Evolutionary conservation across 495 filamentous ascomycete species (phyloP), one percentile per base, ranked within the genome.

Genomic region (Penicillium fimorum): DNA sequence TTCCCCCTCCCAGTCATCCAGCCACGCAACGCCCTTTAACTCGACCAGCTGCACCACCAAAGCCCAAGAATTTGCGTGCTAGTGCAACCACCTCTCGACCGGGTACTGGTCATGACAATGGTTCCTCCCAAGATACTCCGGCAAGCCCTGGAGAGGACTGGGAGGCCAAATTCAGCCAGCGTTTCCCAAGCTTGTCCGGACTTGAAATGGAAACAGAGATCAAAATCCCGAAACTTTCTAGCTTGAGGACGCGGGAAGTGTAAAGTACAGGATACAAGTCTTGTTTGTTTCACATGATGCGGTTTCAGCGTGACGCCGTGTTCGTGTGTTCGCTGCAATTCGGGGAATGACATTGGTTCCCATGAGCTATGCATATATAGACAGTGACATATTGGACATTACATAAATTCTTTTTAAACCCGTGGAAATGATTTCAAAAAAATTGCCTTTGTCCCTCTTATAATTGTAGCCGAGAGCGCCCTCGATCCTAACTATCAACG

Each of bases 161-260:
- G 83, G 85, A 89, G 63, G 71, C 67, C 29, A 85, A 87, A 67
- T 96, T 96, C 65, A 86, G 84, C 60, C 87, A 88, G 70, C 77
- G 89, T 43, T 96, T 89, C 68, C 92, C 92, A 1, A 91, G 84
- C 63, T 76, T 96, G 24, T 84, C 82, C 22, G 84, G 87, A 1
- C 77, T 96, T 46, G 91, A 96, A 76, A 89, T 95, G 30, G 91
- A 87, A 67, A 84, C 81, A 59, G 89, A 86, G 65, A 81, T 85
- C 45, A 76, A 82, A 60, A 61, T 73, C 30, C 69, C 76, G 15
- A 73, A 71, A 44, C 60, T 74, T 18, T 57, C 71, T 12, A 71
- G 67, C 46, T 57, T 78, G 47, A 63, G 71, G 51, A 78, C 75
- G 0, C 70, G 69, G 54, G 74, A 78, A 58, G 73, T 78, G 57